Conservation (phyloP, 2,329 filamentous ascomycete species). For the Fusarium sp. region DNA sequence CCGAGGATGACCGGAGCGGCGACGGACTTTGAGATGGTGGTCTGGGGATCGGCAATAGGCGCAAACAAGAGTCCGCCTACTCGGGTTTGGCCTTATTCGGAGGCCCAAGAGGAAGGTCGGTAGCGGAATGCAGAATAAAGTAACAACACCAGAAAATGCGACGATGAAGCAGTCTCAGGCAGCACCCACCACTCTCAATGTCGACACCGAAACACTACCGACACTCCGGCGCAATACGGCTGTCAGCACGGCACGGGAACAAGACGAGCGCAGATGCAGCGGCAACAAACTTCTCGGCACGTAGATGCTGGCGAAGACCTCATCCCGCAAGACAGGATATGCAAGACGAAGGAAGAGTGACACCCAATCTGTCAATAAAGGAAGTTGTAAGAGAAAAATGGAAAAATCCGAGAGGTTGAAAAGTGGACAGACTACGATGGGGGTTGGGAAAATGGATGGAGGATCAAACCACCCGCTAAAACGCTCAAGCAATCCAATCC, state of each 20-base stretch:
- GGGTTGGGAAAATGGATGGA: constrained; percentile 21
- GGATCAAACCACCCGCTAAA: constrained; percentile 15
- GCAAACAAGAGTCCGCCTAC: constrained; percentile 6
- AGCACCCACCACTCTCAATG: constrained; percentile 2
- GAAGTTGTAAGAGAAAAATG: background rate
- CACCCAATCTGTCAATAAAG: background rate
- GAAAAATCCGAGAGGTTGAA: constrained; percentile 27
- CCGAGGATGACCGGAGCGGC: constrained; percentile 32
- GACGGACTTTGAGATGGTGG: constrained; percentile 17
- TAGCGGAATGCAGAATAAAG: background rate
- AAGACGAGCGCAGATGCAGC: constrained; percentile 7
- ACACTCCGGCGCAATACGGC: constrained; percentile 15
- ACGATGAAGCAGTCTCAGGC: constrained; percentile 6
- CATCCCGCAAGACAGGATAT: constrained; percentile 14
- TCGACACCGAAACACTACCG: constrained; percentile 17
- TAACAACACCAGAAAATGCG: constrained; percentile 4
- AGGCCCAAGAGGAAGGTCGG: background rate
- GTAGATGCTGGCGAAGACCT: constrained; percentile 11
- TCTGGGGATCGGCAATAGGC: constrained; percentile 31
- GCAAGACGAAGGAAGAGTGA: background rate
- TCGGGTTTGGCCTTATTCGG: background rate
- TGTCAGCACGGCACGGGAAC: constrained; percentile 7
- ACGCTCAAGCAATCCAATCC: constrained; percentile 7
- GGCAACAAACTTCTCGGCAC: constrained; percentile 19
- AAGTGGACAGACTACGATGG: constrained; percentile 23